Percentiles rank a stretch among this genome's conserved stretches.
phyloP scores from a whole-genome alignment of 2,329 filamentous ascomycete genomes.

The Leptographium lundbergii region DNA sequence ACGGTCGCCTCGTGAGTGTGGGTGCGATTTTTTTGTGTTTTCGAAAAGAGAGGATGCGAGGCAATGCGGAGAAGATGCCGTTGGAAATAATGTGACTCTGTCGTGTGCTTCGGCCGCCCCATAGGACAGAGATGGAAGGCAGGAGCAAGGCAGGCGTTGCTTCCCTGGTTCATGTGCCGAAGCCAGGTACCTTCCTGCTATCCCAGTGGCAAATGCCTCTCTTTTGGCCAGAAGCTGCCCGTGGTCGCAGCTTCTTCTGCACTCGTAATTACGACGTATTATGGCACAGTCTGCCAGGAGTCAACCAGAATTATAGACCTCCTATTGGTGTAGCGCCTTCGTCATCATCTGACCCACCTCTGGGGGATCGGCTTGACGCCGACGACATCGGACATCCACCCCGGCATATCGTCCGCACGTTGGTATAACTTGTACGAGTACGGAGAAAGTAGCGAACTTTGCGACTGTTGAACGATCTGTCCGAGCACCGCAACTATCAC shows the following conservation, averaged over 20 bases:
- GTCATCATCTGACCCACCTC: not conserved
- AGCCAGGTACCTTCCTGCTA: not conserved
- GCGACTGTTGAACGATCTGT: too few relatives aligned
- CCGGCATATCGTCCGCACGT: not conserved
- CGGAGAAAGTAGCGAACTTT: too few relatives aligned
- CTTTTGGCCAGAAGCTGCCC: not conserved
- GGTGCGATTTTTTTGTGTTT: not conserved
- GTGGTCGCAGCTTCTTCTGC: not conserved
- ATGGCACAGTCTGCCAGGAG: not conserved
- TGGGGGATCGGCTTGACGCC: not conserved
- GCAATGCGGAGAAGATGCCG: not conserved
- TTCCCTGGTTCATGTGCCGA: not conserved
- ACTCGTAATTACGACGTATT: not conserved
- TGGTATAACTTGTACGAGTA: too few relatives aligned
- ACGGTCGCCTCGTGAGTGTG: not conserved
- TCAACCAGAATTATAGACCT: not conserved
- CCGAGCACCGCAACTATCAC: too few relatives aligned
- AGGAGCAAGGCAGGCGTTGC: not conserved
- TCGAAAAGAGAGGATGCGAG: not conserved
- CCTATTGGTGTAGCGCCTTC: not conserved
- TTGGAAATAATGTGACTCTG: not conserved
- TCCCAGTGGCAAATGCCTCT: not conserved
- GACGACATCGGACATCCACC: not conserved
- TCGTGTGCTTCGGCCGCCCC: not conserved
- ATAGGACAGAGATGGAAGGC: not conserved